phyloP scores from a whole-genome alignment of 78 protist species.

The Monocercomonoides exilis region DNA sequence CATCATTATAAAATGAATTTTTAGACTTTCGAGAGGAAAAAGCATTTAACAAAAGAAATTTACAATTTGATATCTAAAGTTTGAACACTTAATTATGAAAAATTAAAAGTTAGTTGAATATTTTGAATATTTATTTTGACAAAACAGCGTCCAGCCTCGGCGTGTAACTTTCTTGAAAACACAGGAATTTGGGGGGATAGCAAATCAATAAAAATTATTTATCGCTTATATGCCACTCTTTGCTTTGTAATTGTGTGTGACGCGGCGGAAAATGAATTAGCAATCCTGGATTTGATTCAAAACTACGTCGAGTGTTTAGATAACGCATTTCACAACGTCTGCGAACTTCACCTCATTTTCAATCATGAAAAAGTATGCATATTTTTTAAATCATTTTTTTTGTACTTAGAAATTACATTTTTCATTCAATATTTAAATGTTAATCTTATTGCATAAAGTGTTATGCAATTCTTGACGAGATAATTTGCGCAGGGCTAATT shows the following conservation, averaged over 20 bases:
- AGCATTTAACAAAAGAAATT: no score
- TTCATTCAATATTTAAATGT: not conserved
- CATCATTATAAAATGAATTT: no score
- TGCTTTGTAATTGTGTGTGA: not conserved
- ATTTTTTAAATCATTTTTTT: not conserved
- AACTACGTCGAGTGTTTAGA: slow-evolving; percentile 2
- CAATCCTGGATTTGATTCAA: not conserved
- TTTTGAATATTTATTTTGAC: no score
- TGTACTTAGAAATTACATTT: not conserved
- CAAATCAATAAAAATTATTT: not conserved
- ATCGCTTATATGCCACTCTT: slow-evolving; percentile 5
- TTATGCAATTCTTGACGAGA: not conserved
- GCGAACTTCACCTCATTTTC: slow-evolving; percentile 16
- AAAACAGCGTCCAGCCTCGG: slow-evolving; percentile 1
- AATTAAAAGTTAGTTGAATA: no score
- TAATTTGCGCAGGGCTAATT: not conserved
- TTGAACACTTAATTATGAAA: no score
- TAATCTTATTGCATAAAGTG: not conserved
- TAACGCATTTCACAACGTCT: not conserved
- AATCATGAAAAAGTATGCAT: not conserved
- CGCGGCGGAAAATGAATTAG: not conserved
- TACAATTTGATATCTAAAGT: no score
- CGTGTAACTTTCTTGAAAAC: slow-evolving; percentile 2
- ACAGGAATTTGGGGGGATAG: not conserved
- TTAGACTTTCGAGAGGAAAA: no score